Evolutionary conservation across 768 basidiomycete genomes (phyloP).

Genomic region (Psilocybe azurescens): DNA sequence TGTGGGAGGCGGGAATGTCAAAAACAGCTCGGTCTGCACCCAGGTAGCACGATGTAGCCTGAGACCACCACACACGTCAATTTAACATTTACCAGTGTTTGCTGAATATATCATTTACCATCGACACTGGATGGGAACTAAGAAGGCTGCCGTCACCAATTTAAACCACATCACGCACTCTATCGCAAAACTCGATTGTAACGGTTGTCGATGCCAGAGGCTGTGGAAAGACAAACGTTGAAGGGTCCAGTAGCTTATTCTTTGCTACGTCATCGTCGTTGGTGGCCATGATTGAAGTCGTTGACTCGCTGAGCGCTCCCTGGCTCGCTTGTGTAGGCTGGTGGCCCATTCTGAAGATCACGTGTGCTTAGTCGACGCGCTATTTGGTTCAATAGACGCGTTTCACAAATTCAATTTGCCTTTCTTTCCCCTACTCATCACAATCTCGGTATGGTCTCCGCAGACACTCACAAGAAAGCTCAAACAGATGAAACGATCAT

Average conservation of each 20-base stretch:
- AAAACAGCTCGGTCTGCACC: slow-evolving; percentile 90
- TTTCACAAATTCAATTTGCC: not conserved
- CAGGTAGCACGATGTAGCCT: slow-evolving; percentile 94
- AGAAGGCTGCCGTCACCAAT: not conserved
- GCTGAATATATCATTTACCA: slow-evolving; percentile 7
- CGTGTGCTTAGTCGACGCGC: slow-evolving; percentile 44
- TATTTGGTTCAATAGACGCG: slow-evolving; percentile 39
- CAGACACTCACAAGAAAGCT: not conserved
- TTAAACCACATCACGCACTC: slow-evolving; percentile 54
- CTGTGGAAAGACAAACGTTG: slow-evolving; percentile 62
- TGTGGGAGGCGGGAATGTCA: slow-evolving; percentile 87
- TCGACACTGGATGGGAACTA: slow-evolving; percentile 13
- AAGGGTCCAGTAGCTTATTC: slow-evolving; percentile 42
- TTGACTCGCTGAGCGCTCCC: not conserved
- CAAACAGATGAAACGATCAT: not conserved
- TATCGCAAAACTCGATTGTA: slow-evolving; percentile 92
- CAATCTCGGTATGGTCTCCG: not conserved
- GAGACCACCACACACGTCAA: slow-evolving; percentile 6
- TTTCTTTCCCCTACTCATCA: slow-evolving; percentile 1
- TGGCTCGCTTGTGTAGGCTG: too few relatives aligned
- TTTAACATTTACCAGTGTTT: slow-evolving; percentile 80
- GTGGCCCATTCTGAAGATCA: not conserved
- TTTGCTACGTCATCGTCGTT: not conserved
- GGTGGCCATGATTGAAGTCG: not conserved
- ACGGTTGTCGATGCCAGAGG: slow-evolving; percentile 54